Conservation (phyloP, 352 stramenopile genomes). For the Phytophthora multivora region DNA sequence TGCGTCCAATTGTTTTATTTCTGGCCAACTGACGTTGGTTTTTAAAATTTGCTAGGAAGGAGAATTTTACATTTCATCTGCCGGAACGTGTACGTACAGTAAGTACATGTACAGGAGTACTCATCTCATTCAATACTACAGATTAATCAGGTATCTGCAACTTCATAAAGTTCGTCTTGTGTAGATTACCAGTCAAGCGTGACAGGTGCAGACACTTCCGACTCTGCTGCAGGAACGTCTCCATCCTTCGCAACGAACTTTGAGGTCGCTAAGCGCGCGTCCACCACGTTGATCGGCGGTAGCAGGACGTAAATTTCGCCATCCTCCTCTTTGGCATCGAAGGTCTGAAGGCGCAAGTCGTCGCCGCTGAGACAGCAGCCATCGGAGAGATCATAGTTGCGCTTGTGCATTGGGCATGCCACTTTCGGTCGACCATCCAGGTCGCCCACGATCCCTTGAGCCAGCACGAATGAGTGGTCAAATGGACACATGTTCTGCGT, state of each 20-base stretch:
- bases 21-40: too few relatives aligned
- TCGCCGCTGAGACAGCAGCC: slow-evolving; percentile 74
- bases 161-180: background rate
- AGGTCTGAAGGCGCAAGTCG: slow-evolving; percentile 83
- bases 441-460: slow-evolving; percentile 90
- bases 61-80: too few relatives aligned
- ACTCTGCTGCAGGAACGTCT: background rate
- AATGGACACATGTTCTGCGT: slow-evolving; percentile 95
- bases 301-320: slow-evolving; percentile 82
- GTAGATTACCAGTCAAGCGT: slow-evolving; percentile 26
- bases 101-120: too few relatives aligned
- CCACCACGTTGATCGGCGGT: slow-evolving; percentile 70
- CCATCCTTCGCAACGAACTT: slow-evolving; percentile 41
- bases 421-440: slow-evolving; percentile 83
- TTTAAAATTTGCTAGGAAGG: too few relatives aligned
- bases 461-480: slow-evolving; percentile 93
- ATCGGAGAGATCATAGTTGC: slow-evolving; percentile 83
- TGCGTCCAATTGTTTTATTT: too few relatives aligned
- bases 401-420: slow-evolving; percentile 93
- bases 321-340: slow-evolving; percentile 78
- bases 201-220: slow-evolving; percentile 3
- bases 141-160: background rate
- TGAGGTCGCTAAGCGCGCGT: slow-evolving; percentile 85
- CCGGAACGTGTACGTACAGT: too few relatives aligned
- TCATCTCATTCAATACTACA: too few relatives aligned